Conservation (phyloP, 306 rosid genomes). For the Fragaria iinumae region DNA sequence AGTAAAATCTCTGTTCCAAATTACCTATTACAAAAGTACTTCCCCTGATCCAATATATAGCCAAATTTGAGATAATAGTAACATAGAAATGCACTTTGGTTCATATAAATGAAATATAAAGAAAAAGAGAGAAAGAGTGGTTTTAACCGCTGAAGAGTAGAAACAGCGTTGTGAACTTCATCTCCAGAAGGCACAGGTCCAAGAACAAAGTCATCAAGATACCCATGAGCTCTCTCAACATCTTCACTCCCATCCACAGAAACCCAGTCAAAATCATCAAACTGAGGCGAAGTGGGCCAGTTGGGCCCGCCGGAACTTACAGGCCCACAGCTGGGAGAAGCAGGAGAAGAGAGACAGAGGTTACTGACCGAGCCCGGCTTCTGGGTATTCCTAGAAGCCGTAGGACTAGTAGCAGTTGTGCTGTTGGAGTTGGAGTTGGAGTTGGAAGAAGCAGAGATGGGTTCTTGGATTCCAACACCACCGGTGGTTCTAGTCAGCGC, state of each 20-base stretch:
- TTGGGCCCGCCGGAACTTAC: conserved; percentile 18
- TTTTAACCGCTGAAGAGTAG: conserved; percentile 48
- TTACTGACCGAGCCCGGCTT: conserved; percentile 22
- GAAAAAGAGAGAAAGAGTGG: neutral
- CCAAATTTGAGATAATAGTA: neutral
- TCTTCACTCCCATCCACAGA: conserved; percentile 31
- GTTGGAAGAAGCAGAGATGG: conserved; percentile 19
- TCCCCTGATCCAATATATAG: neutral
- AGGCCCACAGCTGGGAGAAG: conserved; percentile 32
- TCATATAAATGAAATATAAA: neutral
- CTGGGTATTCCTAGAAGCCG: conserved; percentile 31
- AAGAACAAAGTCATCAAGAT: conserved; percentile 23
- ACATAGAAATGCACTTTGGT: neutral
- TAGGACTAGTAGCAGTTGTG: conserved; percentile 8
- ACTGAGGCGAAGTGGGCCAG: conserved; percentile 24
- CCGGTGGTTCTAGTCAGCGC: conserved; percentile 37
- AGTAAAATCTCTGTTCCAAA: too few species aligned
- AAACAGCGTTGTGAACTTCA: conserved; percentile 49
- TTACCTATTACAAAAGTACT: neutral
- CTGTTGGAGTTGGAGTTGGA: neutral
- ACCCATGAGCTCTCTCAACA: conserved; percentile 17
- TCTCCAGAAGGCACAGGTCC: conserved; percentile 49
- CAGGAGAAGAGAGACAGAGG: conserved; percentile 28
- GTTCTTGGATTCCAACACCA: conserved; percentile 30
- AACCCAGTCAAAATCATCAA: conserved; percentile 49